Evolutionary conservation across 345 rosid genomes (phyloP).

Genomic region (Balakata baccata): DNA sequence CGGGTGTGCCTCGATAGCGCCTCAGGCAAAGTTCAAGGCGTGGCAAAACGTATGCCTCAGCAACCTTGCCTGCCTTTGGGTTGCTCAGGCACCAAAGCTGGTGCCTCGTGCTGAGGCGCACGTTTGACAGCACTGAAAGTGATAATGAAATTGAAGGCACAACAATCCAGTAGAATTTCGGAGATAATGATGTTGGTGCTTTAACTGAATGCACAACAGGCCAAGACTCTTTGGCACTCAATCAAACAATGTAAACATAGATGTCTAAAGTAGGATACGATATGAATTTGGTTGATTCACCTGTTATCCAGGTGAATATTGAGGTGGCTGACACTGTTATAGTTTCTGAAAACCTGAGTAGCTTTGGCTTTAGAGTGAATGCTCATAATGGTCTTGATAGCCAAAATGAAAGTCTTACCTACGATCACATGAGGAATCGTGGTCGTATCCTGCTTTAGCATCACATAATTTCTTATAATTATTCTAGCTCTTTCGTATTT

Average conservation of each 20-base stretch:
- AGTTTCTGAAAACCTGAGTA: conserved; percentile 36
- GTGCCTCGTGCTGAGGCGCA: too few relatives aligned
- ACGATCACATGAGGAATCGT: conserved; percentile 33
- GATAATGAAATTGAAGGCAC: conserved; percentile 32
- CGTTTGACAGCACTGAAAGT: conserved; percentile 29
- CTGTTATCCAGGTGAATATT: conserved; percentile 37
- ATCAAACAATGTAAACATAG: conserved; percentile 17
- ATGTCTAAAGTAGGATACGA: conserved; percentile 33
- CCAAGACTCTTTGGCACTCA: not conserved
- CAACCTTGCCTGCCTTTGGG: too few relatives aligned
- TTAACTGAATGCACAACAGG: conserved; percentile 22
- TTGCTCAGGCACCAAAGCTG: too few relatives aligned
- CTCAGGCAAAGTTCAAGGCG: too few relatives aligned
- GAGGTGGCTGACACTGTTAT: conserved; percentile 34
- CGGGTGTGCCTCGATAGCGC: too few relatives aligned
- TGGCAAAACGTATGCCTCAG: too few relatives aligned
- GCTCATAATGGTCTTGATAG: conserved; percentile 33
- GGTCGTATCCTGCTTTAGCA: conserved; percentile 56
- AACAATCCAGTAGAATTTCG: conserved; percentile 36
- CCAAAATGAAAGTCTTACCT: conserved; percentile 29
- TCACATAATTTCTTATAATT: conserved; percentile 4
- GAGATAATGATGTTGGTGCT: conserved; percentile 33
- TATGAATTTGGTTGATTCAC: conserved; percentile 39
- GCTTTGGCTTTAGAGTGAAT: conserved; percentile 22
- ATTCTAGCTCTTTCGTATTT: conserved; percentile 11